A percentile compares a stretch with the other conserved stretches of the same genome.
Conservation (phyloP, 805 yeast species). For the Yamadazyma phyllophila region DNA sequence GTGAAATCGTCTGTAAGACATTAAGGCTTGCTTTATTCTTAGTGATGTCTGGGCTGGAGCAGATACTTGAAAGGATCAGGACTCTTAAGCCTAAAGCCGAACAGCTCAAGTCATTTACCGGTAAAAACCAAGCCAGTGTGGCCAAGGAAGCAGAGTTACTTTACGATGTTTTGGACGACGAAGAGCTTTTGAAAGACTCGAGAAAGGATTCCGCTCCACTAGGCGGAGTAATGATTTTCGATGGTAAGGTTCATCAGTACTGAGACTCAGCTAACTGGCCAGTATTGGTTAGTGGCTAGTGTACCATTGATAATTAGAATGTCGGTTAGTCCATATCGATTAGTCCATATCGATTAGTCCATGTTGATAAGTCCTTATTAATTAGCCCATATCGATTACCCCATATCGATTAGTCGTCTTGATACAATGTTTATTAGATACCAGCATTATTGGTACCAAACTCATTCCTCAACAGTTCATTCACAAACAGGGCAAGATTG, state of each 20-base stretch:
- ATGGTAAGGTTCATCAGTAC: neutral
- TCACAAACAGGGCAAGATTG: too few relatives aligned
- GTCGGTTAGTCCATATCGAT: too few relatives aligned
- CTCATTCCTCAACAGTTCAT: too few relatives aligned
- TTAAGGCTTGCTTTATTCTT: neutral
- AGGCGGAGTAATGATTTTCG: neutral
- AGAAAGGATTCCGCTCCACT: neutral
- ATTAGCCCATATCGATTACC: too few relatives aligned
- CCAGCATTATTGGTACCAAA: too few relatives aligned
- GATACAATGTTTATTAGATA: too few relatives aligned
- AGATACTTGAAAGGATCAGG: neutral
- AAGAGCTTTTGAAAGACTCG: neutral
- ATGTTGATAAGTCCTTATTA: too few relatives aligned
- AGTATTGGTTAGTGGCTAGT: too few relatives aligned
- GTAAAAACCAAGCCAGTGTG: neutral
- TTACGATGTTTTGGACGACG: neutral
- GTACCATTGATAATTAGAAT: too few relatives aligned
- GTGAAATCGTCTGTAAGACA: neutral
- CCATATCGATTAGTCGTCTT: too few relatives aligned
- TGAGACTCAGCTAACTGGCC: neutral
- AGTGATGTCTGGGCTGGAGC: neutral
- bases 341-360: too few relatives aligned
- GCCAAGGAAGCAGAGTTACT: neutral
- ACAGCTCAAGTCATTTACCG: neutral
- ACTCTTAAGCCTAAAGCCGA: neutral